Percentiles rank a stretch among this genome's conserved stretches.
phyloP scores from a whole-genome alignment of 768 basidiomycete species.

The Mycena indigotica region DNA sequence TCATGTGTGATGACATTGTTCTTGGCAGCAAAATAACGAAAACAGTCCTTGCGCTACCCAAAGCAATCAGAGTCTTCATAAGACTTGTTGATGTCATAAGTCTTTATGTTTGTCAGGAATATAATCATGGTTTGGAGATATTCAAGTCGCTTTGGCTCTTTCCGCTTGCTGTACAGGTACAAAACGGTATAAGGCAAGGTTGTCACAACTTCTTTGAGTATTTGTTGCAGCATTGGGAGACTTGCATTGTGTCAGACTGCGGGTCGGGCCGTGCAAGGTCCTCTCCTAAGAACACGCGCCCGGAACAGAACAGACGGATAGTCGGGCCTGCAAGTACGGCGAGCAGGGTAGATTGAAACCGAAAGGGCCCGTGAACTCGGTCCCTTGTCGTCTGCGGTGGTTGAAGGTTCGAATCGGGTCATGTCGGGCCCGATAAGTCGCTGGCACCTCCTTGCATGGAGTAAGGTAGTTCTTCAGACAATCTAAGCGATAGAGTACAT shows the following conservation, averaged over 20 bases:
- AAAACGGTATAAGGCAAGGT: not conserved
- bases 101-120: not conserved
- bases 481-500: no score
- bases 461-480: no score
- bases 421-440: no score
- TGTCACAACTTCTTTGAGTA: not conserved
- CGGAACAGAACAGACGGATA: no score
- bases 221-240: not conserved
- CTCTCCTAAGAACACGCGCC: no score
- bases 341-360: no score
- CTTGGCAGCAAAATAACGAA: not conserved
- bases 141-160: not conserved
- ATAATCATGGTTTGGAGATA: not conserved
- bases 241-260: not conserved
- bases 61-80: not conserved
- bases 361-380: no score
- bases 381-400: no score
- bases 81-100: not conserved
- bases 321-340: no score
- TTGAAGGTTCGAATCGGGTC: no score
- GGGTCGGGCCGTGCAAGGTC: no score
- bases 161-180: not conserved
- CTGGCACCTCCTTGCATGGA: no score
- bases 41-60: not conserved
- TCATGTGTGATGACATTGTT: not conserved